Conservation (phyloP, 345 rosid genomes). For the Alliaria petiolata region DNA sequence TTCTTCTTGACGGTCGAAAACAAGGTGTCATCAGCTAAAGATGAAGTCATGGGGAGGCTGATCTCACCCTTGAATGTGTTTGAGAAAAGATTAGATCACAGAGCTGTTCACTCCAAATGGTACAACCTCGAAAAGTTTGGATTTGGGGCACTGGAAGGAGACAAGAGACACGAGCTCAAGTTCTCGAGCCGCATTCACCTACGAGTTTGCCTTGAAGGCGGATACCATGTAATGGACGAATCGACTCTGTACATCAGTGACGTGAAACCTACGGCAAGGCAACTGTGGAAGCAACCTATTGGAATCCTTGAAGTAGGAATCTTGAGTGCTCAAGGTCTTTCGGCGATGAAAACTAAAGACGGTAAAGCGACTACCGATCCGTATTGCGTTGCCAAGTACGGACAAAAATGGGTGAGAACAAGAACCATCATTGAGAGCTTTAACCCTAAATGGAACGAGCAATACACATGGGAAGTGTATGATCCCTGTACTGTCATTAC, state of each 20-base stretch:
- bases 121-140: slow-evolving; percentile 82
- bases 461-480: slow-evolving; percentile 86
- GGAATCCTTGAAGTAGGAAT: slow-evolving; percentile 89
- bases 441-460: slow-evolving; percentile 87
- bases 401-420: slow-evolving; percentile 87
- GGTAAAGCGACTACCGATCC: slow-evolving; percentile 66
- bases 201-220: slow-evolving; percentile 87
- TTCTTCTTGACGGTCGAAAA: slow-evolving; percentile 65
- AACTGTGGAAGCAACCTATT: slow-evolving; percentile 83
- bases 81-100: slow-evolving; percentile 80
- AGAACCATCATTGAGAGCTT: slow-evolving; percentile 64
- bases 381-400: slow-evolving; percentile 81
- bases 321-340: slow-evolving; percentile 72
- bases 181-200: slow-evolving; percentile 77
- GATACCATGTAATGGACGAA: slow-evolving; percentile 87
- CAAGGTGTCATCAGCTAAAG: slow-evolving; percentile 53
- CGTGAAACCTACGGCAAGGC: slow-evolving; percentile 78
- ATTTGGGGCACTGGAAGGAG: slow-evolving; percentile 74
- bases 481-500: slow-evolving; percentile 85
- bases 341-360: slow-evolving; percentile 68
- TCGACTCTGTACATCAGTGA: slow-evolving; percentile 85
- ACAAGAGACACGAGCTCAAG: slow-evolving; percentile 75
- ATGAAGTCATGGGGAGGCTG: slow-evolving; percentile 68
- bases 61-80: slow-evolving; percentile 49
- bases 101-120: slow-evolving; percentile 77